Conservation (phyloP, 768 basidiomycete genomes). For the Rhodotorula sphaerocarpa region DNA sequence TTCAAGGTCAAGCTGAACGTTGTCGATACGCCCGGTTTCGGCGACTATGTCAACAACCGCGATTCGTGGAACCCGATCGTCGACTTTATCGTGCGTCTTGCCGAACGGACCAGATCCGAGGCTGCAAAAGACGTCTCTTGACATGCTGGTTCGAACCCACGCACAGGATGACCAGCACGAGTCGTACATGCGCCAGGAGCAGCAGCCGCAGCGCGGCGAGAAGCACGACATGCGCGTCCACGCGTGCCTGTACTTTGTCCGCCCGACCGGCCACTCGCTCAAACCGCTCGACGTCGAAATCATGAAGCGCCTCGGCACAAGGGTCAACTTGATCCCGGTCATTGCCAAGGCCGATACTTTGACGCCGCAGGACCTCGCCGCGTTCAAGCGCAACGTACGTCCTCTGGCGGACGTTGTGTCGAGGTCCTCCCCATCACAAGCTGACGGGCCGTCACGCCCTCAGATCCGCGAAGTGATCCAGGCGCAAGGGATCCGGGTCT, state of each 20-base stretch:
- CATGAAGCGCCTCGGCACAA: slow-evolving; percentile 97
- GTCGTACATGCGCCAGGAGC: slow-evolving; percentile 64
- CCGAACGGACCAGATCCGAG: background rate
- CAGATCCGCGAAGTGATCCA: slow-evolving; percentile 80
- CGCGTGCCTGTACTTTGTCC: slow-evolving; percentile 92
- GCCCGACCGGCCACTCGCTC: slow-evolving; percentile 87
- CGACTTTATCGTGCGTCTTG: slow-evolving; percentile 62
- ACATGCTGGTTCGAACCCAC: background rate
- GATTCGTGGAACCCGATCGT: slow-evolving; percentile 98
- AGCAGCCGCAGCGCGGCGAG: slow-evolving; percentile 88
- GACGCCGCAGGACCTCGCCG: slow-evolving; percentile 79
- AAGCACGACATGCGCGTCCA: slow-evolving; percentile 94
- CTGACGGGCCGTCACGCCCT: background rate
- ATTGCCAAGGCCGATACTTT: slow-evolving; percentile 96
- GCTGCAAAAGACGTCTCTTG: no score
- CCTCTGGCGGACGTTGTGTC: no score
- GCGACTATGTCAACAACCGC: slow-evolving; percentile 99
- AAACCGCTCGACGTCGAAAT: slow-evolving; percentile 98
- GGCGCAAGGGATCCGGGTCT: slow-evolving; percentile 90
- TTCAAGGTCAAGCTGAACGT: slow-evolving; percentile 99
- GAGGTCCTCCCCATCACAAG: background rate
- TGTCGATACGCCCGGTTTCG: slow-evolving; percentile 97
- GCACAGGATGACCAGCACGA: slow-evolving; percentile 46
- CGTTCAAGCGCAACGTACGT: slow-evolving; percentile 86
- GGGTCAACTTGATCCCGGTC: slow-evolving; percentile 96